Evolutionary conservation across 2,329 filamentous ascomycete species (phyloP), one percentile per base, ranked within the genome.

Genomic region (Colletotrichum sp.): DNA sequence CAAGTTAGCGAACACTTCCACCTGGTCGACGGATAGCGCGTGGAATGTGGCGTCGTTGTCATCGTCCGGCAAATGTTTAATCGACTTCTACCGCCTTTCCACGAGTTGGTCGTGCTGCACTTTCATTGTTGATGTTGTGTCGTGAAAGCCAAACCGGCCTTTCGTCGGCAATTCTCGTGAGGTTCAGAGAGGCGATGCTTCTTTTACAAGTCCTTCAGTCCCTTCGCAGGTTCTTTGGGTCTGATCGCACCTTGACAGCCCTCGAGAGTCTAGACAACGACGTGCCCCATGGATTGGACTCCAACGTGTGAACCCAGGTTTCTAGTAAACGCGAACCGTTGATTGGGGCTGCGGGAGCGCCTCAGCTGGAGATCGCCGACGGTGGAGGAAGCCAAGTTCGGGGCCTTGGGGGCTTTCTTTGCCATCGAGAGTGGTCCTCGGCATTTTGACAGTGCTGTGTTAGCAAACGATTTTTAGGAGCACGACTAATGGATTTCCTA

Each of bases 321-420:
- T 32, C 70, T 30, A 8, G 36, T 34, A 43, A 36, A 36, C 7
- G 34, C 63, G 60, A 65, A 64, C 64, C 64, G 64, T 75, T 73
- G 57, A 64, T 68, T 68, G 57, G 59, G 43, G 57, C 64, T 65
- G 59, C 57, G 63, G 43, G 43, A 68, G 28, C 64, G 73, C 73
- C 63, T 64, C 64, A 43, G 43, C 64, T 34, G 57, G 55, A 28
- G 73, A 73, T 75, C 63, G 63, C 52, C 57, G 32, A 30, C 59
- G 52, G 55, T 73, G 64, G 70, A 73, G 73, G 59, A 59, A 68
- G 70, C 57, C 73, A 75, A 75, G 73, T 73, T 65, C 48, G 57
- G 32, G 57, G 55, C 15, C 16, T 59, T n/a, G 26, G 60, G 39
- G 39, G 70, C 39, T 48, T 39, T 39, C 43, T 67, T 30, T 60